phyloP scores from a whole-genome alignment of 1,139 yeast genomes.

The Scheffersomyces segobiensis region DNA sequence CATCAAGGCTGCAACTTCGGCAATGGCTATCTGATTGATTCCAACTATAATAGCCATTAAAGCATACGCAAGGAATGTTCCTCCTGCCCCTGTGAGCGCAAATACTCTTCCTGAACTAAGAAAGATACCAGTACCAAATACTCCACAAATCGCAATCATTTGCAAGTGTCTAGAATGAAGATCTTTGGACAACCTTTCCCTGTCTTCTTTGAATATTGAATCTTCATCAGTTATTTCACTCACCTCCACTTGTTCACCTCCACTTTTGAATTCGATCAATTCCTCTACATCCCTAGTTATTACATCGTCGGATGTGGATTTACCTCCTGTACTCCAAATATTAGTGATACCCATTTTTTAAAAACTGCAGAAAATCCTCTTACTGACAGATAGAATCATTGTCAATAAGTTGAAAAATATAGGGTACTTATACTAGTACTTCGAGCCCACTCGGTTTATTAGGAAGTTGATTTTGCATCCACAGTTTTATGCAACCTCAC shows the following conservation, averaged over 20 bases:
- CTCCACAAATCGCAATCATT: slow-evolving; percentile 33
- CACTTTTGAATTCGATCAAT: background rate
- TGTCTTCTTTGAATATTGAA: background rate
- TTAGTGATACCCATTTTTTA: background rate
- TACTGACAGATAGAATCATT: background rate
- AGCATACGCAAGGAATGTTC: slow-evolving; percentile 20
- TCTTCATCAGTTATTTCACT: background rate
- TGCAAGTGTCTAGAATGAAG: slow-evolving; percentile 23
- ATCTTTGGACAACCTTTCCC: background rate
- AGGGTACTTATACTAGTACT: background rate
- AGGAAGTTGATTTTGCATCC: background rate
- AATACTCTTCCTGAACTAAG: slow-evolving; percentile 18
- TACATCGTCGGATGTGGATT: background rate
- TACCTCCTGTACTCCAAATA: background rate
- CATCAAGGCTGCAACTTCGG: slow-evolving; percentile 31
- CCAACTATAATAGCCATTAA: slow-evolving; percentile 22
- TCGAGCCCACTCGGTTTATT: background rate
- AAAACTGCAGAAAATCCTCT: background rate
- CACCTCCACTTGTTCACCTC: background rate
- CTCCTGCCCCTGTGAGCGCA: slow-evolving; percentile 19
- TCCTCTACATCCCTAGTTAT: background rate
- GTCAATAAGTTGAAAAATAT: background rate
- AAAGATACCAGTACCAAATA: slow-evolving; percentile 28
- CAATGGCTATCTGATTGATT: slow-evolving; percentile 23
- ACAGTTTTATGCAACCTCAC: background rate